Evolutionary conservation across 2,329 filamentous ascomycete genomes (phyloP), one percentile per base, ranked within the genome.

Genomic region (Microcyclospora pomicola): DNA sequence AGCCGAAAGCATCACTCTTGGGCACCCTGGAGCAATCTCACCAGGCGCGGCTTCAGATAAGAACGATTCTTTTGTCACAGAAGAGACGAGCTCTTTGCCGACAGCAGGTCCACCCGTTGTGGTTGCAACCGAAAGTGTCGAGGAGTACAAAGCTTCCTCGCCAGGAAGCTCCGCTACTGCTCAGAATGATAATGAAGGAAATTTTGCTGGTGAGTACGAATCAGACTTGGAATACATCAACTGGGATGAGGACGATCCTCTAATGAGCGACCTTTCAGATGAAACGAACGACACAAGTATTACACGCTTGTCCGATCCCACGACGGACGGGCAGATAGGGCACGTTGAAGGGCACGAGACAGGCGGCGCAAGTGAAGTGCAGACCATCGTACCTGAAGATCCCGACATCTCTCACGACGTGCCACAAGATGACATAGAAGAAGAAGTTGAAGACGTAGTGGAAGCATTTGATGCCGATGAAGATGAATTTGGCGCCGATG

Each of bases 171-270:
- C 49, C 41, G 46, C 38, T 14, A 47, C 46, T 33, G 38, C 48
- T 44, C 45, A 46, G 37, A 46, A 40, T 19, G 45, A 48, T 39
- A 10, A 15, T 15, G 38, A 45, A 36, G 45, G 49, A 33, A 43
- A 45, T 27, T 34, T 36, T 15, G 43, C 42, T 44, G 53, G 52
- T 56, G 46, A 56, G 52, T 51, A 48, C 34, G 19, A 40, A 15
- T 15, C 30, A 34, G 47, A 50, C 12, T 24, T 24, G 19, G 44
- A 51, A 10, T 30, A 44, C 5, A 49, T 53, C 19, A 46, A 51
- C 28, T 55, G 41, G 44, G 43, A 46, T 33, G 45, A 50, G 16
- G 47, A 50, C 40, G 42, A 40, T 37, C 38, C 41, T 36, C 50
- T 54, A 45, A 56, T 51, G 28, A 42, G 35, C 28, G 10, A 36